Percentiles rank a stretch among this genome's conserved stretches.
These are phyloP conservation scores for Penicillium goetzii DNA, from an alignment of 495 filamentous ascomycete species.

Conservation along the genomic window DNA sequence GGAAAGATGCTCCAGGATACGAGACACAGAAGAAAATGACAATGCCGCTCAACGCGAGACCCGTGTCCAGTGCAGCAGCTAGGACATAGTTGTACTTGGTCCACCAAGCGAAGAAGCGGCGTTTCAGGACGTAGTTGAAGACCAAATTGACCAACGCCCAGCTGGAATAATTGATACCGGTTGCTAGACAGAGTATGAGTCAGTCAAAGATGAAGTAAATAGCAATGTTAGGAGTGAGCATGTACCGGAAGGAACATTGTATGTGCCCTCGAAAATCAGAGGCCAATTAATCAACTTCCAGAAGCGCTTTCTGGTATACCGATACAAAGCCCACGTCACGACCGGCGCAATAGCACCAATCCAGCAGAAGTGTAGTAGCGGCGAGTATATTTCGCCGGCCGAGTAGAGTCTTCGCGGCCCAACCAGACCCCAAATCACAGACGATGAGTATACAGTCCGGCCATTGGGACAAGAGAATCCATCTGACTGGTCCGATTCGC, in stretches of 20 bases:
- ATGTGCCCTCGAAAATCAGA: slow-evolving; percentile 50
- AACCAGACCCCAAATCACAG: slow-evolving; percentile 45
- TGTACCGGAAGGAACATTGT: slow-evolving; percentile 43
- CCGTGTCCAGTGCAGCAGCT: slow-evolving; percentile 38
- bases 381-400: slow-evolving; percentile 28
- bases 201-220: background rate
- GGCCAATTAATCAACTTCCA: slow-evolving; percentile 51
- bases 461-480: slow-evolving; percentile 49
- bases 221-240: background rate
- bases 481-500: slow-evolving; percentile 34
- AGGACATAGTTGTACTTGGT: slow-evolving; percentile 41
- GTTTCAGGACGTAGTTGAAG: slow-evolving; percentile 49
- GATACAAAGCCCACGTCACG: slow-evolving; percentile 36
- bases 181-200: slow-evolving; percentile 30
- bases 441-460: slow-evolving; percentile 46
- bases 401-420: slow-evolving; percentile 39
- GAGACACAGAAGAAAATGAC: slow-evolving; percentile 42
- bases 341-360: slow-evolving; percentile 43
- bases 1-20: slow-evolving; percentile 42
- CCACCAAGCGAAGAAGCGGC: slow-evolving; percentile 48
- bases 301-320: slow-evolving; percentile 39
- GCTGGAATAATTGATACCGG: slow-evolving; percentile 54
- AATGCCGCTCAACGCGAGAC: slow-evolving; percentile 40
- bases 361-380: slow-evolving; percentile 40
- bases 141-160: slow-evolving; percentile 52